Evolutionary conservation across 768 basidiomycete genomes (phyloP), one percentile per base, ranked within the genome.

Genomic region (Tylopilus intermedius): DNA sequence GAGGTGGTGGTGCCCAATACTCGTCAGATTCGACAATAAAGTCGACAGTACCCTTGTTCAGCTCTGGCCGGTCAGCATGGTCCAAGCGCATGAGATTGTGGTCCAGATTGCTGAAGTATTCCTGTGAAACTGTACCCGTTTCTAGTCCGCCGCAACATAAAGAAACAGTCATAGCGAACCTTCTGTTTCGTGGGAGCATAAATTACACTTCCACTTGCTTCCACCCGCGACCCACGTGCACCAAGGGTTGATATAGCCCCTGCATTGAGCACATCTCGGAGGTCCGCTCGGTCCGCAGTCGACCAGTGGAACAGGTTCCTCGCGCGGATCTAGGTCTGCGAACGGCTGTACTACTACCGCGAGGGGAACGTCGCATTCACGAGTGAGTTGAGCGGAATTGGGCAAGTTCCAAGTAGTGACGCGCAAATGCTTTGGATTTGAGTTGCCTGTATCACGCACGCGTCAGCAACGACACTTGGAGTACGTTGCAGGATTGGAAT

Each of bases 181-280:
- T 74, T 83, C 78, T n/a, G 89, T 92, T 63, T 88, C 82, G 58
- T 84, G 79, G 2, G 75, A 71, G 71, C 96, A 99, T 14, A 99
- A 66, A 74, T 98, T 98, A 67, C 96, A 99, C 61, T 78, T 83
- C 91, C 94, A 99, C 58, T 77, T 82, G 53, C 79, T 77, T 5
- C 96, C 96, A 3, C 89, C 89, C 8, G 86, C 79, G 18, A 79
- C 71, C 84, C 91, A 99, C 24, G 74, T 74, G 67, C 87, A 92
- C 93, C 93, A 98, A 0, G 94, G 88, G 64, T 97, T 98, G 60
- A 99, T 76, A 67, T 98, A 99, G 0, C 79, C 90, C 58, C 90
- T 78, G 68, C 96, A 99, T 32, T 79, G 75, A 42, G 76, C 79
- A 62, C 96, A 99, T 30, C 96, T 79, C 22, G 88, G 79, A 11